Percentiles rank a stretch among this genome's conserved stretches.
Conservation (phyloP, 768 basidiomycete genomes). For the Hortiboletus flavorubellus region DNA sequence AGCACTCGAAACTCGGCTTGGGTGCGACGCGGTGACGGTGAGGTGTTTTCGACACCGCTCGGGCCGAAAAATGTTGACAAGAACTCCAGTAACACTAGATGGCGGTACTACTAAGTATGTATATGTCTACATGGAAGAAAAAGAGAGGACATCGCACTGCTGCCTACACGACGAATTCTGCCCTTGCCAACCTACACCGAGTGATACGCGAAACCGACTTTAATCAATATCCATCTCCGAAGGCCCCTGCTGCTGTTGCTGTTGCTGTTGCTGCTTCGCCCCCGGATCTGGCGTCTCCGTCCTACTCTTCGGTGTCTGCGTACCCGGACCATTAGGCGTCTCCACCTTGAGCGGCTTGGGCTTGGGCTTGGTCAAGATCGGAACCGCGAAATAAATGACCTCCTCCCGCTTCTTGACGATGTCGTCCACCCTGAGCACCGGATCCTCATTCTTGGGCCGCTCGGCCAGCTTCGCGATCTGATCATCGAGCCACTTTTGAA, state of each 20-base stretch:
- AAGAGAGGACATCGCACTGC: neutral
- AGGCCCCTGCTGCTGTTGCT: conserved; percentile 31
- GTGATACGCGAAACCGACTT: neutral
- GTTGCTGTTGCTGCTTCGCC: conserved; percentile 26
- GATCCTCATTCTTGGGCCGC: conserved; percentile 83
- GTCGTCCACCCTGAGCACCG: conserved; percentile 76
- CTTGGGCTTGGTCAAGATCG: conserved; percentile 90
- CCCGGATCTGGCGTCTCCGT: conserved; percentile 51
- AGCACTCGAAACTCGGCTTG: conserved; percentile 80
- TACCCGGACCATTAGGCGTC: conserved; percentile 38
- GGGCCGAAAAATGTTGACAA: too few relatives aligned
- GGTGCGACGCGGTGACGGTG: conserved; percentile 49
- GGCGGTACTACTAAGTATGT: too few relatives aligned
- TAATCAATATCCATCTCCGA: conserved; percentile 87
- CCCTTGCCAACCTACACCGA: neutral
- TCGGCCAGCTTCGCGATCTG: conserved; percentile 84
- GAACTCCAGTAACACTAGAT: too few relatives aligned
- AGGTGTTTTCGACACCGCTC: neutral
- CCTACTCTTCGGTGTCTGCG: conserved; percentile 71
- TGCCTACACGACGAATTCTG: neutral
- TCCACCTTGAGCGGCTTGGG: conserved; percentile 74
- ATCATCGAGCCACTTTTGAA: conserved; percentile 97
- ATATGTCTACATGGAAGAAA: too few relatives aligned
- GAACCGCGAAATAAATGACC: conserved; percentile 82
- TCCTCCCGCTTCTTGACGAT: conserved; percentile 92